A percentile compares a stretch with the other conserved stretches of the same genome.
Conservation (phyloP, 2,329 filamentous ascomycete species). For the Fusarium luffae region DNA sequence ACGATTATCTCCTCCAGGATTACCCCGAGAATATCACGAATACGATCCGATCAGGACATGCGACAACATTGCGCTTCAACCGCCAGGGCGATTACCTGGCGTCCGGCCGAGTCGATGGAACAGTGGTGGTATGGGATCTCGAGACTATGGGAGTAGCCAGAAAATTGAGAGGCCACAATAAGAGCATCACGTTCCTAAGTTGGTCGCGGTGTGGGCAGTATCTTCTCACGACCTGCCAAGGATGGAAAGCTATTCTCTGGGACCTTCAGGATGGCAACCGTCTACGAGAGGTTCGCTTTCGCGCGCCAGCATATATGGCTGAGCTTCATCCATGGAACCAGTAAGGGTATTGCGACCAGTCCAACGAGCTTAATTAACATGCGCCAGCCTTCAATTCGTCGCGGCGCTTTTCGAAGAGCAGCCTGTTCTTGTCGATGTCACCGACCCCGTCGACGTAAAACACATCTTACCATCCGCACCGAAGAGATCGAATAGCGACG, state of each 20-base stretch:
- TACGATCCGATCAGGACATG: constrained; percentile 79
- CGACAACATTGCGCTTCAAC: constrained; percentile 83
- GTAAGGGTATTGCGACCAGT: constrained; percentile 57
- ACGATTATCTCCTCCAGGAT: constrained; percentile 76
- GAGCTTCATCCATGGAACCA: constrained; percentile 93
- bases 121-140: constrained; percentile 94
- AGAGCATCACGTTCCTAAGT: constrained; percentile 92
- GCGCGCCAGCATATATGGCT: constrained; percentile 93
- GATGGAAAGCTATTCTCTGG: constrained; percentile 97
- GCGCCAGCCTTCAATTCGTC: constrained; percentile 77
- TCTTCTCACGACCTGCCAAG: constrained; percentile 90
- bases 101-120: constrained; percentile 92
- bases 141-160: constrained; percentile 97
- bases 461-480: constrained; percentile 84
- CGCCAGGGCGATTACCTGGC: constrained; percentile 94
- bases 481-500: constrained; percentile 75
- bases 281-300: constrained; percentile 87
- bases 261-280: constrained; percentile 78
- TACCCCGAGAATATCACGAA: constrained; percentile 91
- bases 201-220: constrained; percentile 95
- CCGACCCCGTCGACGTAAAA: constrained; percentile 75
- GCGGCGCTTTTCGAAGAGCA: constrained; percentile 94
- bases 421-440: constrained; percentile 86
- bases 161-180: constrained; percentile 92
- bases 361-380: constrained; percentile 35